Conservation (phyloP, 768 basidiomycete species). For the Pleurotus ostreatus region DNA sequence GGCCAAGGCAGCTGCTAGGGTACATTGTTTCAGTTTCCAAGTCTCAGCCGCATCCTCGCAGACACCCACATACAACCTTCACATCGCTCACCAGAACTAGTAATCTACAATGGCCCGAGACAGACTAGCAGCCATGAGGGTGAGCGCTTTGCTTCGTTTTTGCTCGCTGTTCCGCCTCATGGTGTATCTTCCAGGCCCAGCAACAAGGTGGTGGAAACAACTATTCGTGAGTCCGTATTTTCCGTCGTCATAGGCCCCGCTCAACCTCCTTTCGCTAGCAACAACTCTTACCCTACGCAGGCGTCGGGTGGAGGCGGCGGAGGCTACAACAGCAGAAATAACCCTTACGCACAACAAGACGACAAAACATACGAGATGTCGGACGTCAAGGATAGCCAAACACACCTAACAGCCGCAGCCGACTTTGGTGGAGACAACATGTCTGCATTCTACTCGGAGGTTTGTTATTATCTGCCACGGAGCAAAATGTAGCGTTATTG, state of each 20-base stretch:
- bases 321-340: slow-evolving; percentile 45
- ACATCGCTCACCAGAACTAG: neutral
- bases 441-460: slow-evolving; percentile 74
- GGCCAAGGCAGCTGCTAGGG: too few species aligned
- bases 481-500: neutral
- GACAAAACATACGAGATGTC: slow-evolving; percentile 69
- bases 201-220: slow-evolving; percentile 53
- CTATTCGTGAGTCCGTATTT: slow-evolving; percentile 37
- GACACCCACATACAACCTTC: neutral
- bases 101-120: slow-evolving; percentile 71
- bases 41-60: too few species aligned
- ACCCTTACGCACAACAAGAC: slow-evolving; percentile 69
- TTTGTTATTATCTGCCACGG: slow-evolving; percentile 23
- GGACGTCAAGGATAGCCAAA: slow-evolving; percentile 56
- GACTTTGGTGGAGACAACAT: slow-evolving; percentile 46
- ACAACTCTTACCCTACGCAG: slow-evolving; percentile 67
- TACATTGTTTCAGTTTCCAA: too few species aligned
- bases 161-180: neutral
- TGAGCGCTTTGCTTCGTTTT: slow-evolving; percentile 28
- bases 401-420: slow-evolving; percentile 38
- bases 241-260: slow-evolving; percentile 8
- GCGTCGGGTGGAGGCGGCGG: slow-evolving; percentile 43
- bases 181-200: slow-evolving; percentile 47
- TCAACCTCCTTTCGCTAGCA: slow-evolving; percentile 21
- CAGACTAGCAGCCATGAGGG: slow-evolving; percentile 85